These are phyloP conservation scores for Plantago major DNA, from an alignment of 257 asterid genomes.

Conservation along the genomic window DNA sequence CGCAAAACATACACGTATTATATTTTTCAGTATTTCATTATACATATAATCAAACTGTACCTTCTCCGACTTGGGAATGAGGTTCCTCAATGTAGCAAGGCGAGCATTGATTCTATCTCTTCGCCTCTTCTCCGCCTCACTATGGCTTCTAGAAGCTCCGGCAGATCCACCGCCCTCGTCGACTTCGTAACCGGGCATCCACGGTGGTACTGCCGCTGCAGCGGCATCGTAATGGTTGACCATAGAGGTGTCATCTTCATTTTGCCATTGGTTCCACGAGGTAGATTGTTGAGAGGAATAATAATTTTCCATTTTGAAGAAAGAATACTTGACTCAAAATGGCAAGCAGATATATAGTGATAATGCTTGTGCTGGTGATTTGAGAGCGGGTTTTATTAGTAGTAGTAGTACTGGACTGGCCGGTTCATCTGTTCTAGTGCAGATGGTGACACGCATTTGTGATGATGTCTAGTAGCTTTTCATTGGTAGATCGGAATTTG, in stretches of 20 bases:
- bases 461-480: conserved; percentile 30
- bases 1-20: too few relatives aligned
- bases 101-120: conserved; percentile 78
- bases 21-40: too few relatives aligned
- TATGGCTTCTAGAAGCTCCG: conserved; percentile 55
- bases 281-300: conserved; percentile 19
- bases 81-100: conserved; percentile 65
- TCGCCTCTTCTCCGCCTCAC: conserved; percentile 88
- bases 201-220: conserved; percentile 21
- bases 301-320: conserved; percentile 39
- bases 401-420: too few relatives aligned
- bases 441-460: conserved; percentile 36
- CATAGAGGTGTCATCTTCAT: conserved; percentile 14
- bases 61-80: conserved; percentile 82
- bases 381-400: too few relatives aligned
- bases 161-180: conserved; percentile 29
- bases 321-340: not conserved
- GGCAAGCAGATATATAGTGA: not conserved
- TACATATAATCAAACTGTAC: conserved; percentile 14
- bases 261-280: conserved; percentile 10
- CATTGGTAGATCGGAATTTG: conserved; percentile 41
- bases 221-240: conserved; percentile 16
- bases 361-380: not conserved
- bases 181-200: conserved; percentile 31
- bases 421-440: conserved; percentile 13